Base-by-base conservation (phyloP, 2,329 filamentous ascomycete species). In the Colletotrichum cuscutae region DNA sequence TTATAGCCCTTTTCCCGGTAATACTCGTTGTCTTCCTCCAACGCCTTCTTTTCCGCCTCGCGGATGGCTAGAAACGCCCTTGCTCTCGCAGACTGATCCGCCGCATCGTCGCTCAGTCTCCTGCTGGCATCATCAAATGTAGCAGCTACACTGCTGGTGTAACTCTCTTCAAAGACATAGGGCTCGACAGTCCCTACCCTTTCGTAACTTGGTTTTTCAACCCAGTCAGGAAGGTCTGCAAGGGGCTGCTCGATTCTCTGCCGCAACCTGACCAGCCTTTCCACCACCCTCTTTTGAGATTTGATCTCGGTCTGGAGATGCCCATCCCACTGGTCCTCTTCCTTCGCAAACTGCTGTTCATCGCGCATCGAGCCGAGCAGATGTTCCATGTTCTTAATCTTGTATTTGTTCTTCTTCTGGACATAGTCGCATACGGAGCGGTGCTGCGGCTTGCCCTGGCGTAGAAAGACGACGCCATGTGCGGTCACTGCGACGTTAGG, bases 371-470 rank as follows among this genome's bases (percentile, higher is more conserved):
- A 35, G 15, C 13, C 35, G 32, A 61, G 54, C 46, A 71, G 13
- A 26, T 90, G 76, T 7, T 81, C 76, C 9, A 84, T 74, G 1
- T 85, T 76, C 19, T 77, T 81, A 57, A 79, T 78, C 56, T 85
- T 81, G n/a, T 87, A 80, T 76, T 89, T 89, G 62, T 88, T 46
- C 52, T 56, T 83, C 11, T 85, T 83, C 2, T 95, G 77, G 19
- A 92, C 85, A 9, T 87, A 82, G n/a, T 42, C 30, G 26, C 86
- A 88, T 24, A 95, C 81, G n/a, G 82, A 81, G 0, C 79, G 78
- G 2, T 91, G 88, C 79, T 95, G 92, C 5, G 91, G 91, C 79
- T 93, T 93, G 74, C 84, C 86, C 57, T 92, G 81, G 46, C 93
- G 89, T 32, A 96, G 80, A 77, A 95, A 92, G 0, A 92, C 89